A percentile compares a stretch with the other conserved stretches of the same genome.
phyloP scores from a whole-genome alignment of 148 eudicot species.

The Euryodendron excelsum region DNA sequence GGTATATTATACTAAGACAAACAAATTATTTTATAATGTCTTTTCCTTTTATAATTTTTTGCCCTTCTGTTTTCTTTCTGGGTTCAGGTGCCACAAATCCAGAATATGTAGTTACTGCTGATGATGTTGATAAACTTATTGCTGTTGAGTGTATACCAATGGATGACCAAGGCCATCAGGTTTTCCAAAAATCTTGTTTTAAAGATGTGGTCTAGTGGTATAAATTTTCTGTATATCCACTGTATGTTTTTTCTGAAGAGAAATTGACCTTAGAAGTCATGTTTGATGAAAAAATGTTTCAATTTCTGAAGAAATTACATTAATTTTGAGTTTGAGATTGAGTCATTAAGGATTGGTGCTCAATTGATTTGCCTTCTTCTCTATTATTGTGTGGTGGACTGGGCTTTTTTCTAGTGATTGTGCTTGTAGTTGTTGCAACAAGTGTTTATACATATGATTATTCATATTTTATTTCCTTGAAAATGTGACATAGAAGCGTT shows the following conservation, averaged over 20 bases:
- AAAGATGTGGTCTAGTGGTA: not conserved
- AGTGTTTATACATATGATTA: not conserved
- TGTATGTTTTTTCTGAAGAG: not conserved
- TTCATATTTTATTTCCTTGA: too few relatives aligned
- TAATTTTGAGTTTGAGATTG: not conserved
- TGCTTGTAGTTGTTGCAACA: not conserved
- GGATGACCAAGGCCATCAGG: slow-evolving; percentile 96
- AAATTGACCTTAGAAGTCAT: not conserved
- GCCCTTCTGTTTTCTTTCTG: not conserved
- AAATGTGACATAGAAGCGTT: too few relatives aligned
- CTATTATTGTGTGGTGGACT: not conserved
- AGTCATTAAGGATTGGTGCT: not conserved
- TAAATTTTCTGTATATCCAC: not conserved
- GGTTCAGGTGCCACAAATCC: slow-evolving; percentile 91
- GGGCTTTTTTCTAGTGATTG: not conserved
- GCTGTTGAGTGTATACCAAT: slow-evolving; percentile 99
- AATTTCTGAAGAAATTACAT: not conserved
- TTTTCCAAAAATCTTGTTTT: slow-evolving; percentile 17
- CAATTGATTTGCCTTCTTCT: not conserved
- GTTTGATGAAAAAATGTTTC: not conserved
- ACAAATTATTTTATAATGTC: slow-evolving; percentile 15
- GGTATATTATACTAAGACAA: too few relatives aligned
- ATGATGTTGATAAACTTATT: slow-evolving; percentile 90
- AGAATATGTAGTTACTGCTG: slow-evolving; percentile 96
- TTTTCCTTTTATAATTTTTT: too few relatives aligned